These are phyloP conservation scores for Salix viminalis DNA, from an alignment of 345 rosid genomes.

Conservation along the genomic window DNA sequence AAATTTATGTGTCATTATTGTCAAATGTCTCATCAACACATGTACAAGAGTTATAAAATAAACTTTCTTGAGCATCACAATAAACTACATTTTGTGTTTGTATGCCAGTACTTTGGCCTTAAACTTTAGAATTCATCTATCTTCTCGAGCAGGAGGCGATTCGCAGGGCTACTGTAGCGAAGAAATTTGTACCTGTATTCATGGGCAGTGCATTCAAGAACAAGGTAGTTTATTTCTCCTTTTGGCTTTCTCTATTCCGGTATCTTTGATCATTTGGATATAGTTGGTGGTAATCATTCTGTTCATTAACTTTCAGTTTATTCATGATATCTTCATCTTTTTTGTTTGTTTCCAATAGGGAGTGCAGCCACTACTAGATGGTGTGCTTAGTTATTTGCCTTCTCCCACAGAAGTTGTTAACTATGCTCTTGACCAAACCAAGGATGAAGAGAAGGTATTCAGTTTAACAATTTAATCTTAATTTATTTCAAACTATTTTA, in stretches of 20 bases:
- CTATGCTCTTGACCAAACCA: slow-evolving; percentile 89
- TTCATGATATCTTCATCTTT: slow-evolving; percentile 9
- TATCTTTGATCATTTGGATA: background rate
- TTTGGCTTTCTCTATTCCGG: background rate
- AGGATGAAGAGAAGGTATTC: slow-evolving; percentile 80
- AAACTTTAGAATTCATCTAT: slow-evolving; percentile 7
- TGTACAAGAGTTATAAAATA: background rate
- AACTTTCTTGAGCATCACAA: background rate
- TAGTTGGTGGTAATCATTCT: background rate
- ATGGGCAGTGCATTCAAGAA: slow-evolving; percentile 99
- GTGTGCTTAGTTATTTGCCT: slow-evolving; percentile 80
- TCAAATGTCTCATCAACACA: background rate
- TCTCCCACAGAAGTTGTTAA: slow-evolving; percentile 87
- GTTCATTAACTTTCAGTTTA: background rate
- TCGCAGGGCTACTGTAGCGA: slow-evolving; percentile 93
- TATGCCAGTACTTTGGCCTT: background rate
- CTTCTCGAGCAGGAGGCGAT: slow-evolving; percentile 65
- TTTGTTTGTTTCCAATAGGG: slow-evolving; percentile 45
- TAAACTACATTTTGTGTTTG: background rate
- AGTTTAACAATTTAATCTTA: slow-evolving; percentile 5
- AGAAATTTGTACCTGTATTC: slow-evolving; percentile 87
- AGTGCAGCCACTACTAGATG: slow-evolving; percentile 89
- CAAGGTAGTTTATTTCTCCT: slow-evolving; percentile 49
- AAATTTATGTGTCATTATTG: background rate
- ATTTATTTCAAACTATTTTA: background rate